Conservation (phyloP, 2,329 filamentous ascomycete species). For the Knufia petricola region DNA sequence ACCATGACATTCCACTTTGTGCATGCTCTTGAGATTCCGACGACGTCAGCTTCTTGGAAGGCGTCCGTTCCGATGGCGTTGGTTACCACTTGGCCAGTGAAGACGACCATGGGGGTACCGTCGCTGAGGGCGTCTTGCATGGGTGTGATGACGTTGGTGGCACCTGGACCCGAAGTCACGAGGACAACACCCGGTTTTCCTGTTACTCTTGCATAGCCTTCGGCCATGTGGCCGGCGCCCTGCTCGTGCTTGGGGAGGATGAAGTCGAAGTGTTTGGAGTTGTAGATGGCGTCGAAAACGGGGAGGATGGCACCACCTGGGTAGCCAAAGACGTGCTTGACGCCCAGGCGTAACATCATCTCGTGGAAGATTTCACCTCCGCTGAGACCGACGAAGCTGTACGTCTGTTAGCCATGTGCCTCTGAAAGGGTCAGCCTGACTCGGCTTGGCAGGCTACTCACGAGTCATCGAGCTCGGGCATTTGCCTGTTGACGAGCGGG, state of each 20-base stretch:
- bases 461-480: constrained; percentile 68
- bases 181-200: constrained; percentile 92
- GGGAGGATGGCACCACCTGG: constrained; percentile 93
- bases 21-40: constrained; percentile 88
- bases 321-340: constrained; percentile 92
- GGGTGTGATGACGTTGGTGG: constrained; percentile 91
- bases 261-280: constrained; percentile 93
- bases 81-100: constrained; percentile 86
- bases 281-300: constrained; percentile 98
- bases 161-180: constrained; percentile 91
- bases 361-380: constrained; percentile 97
- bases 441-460: constrained; percentile 41
- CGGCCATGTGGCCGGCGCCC: constrained; percentile 95
- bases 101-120: constrained; percentile 91
- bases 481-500: constrained; percentile 52
- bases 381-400: constrained; percentile 81
- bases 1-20: constrained; percentile 99
- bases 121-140: constrained; percentile 95
- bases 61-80: constrained; percentile 86
- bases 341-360: constrained; percentile 90
- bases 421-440: too few species aligned
- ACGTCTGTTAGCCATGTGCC: constrained; percentile 17
- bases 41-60: constrained; percentile 91
- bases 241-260: constrained; percentile 94
- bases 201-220: constrained; percentile 88